These are phyloP conservation scores for Thymus mandschuricus DNA, from an alignment of 257 asterid species.

Conservation along the genomic window DNA sequence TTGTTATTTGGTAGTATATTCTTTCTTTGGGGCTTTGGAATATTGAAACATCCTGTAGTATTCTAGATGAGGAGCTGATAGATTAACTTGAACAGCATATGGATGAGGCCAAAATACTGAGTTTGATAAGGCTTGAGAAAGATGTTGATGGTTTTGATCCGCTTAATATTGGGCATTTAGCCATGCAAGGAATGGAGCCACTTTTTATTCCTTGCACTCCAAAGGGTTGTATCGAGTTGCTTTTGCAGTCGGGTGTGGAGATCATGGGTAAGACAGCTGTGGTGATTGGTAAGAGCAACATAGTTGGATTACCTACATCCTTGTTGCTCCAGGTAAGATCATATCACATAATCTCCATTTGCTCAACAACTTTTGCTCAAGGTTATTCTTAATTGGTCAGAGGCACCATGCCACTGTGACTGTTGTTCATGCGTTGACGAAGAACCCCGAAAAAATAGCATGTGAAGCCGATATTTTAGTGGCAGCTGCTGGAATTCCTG, in stretches of 20 bases:
- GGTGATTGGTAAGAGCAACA: constrained; percentile 85
- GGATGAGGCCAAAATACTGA: constrained; percentile 55
- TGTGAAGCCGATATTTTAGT: constrained; percentile 88
- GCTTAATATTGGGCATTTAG: constrained; percentile 64
- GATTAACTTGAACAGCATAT: constrained; percentile 55
- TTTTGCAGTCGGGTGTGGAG: constrained; percentile 60
- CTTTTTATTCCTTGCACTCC: constrained; percentile 75
- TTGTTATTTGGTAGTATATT: constrained; percentile 9
- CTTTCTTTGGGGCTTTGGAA: background rate
- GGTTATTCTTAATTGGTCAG: constrained; percentile 44
- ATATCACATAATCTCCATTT: background rate
- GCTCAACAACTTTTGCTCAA: constrained; percentile 10
- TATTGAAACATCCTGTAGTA: background rate
- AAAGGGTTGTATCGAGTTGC: constrained; percentile 71
- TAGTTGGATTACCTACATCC: constrained; percentile 82
- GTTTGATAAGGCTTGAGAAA: constrained; percentile 55
- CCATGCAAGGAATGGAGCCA: constrained; percentile 73
- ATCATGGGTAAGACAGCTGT: constrained; percentile 70
- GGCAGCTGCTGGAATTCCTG: constrained; percentile 85
- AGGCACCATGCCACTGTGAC: constrained; percentile 94
- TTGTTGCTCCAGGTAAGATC: constrained; percentile 74
- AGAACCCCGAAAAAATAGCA: constrained; percentile 62
- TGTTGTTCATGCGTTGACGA: constrained; percentile 61
- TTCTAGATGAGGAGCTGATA: constrained; percentile 23
- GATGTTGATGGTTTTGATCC: constrained; percentile 83